phyloP scores from a whole-genome alignment of 495 filamentous ascomycete genomes.

The Pseudomonodictys pantanalensis region DNA sequence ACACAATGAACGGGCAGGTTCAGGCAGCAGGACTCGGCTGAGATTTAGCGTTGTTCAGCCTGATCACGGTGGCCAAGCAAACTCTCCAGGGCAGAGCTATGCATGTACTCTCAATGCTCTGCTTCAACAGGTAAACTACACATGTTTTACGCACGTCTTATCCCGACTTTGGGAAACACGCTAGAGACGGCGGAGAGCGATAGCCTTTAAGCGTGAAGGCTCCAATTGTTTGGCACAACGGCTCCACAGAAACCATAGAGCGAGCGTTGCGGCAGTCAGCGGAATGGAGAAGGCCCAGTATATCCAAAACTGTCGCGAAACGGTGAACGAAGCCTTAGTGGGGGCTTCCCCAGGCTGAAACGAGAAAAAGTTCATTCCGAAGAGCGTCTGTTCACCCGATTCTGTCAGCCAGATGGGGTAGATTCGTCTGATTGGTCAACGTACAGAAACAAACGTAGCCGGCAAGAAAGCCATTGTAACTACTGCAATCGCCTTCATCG shows the following conservation, averaged over 20 bases:
- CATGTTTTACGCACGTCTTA: background rate
- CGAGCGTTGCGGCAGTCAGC: background rate
- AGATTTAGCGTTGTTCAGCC: background rate
- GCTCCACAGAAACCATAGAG: background rate
- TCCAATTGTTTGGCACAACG: background rate
- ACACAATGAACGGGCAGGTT: background rate
- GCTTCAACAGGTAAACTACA: background rate
- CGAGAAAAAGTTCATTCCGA: constrained; percentile 12
- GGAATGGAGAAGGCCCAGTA: background rate
- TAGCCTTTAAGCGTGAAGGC: background rate
- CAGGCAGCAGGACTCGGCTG: constrained; percentile 1
- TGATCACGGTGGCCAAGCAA: background rate
- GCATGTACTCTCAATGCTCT: background rate
- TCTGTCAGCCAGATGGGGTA: background rate
- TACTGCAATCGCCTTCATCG: constrained; percentile 7
- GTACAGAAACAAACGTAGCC: constrained; percentile 7
- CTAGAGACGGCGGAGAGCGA: background rate
- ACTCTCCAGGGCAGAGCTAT: background rate
- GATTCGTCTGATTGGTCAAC: background rate
- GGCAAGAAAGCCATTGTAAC: constrained; percentile 17
- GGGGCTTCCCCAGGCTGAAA: background rate
- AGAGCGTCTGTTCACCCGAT: background rate
- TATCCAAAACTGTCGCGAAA: background rate
- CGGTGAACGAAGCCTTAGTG: background rate
- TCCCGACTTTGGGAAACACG: background rate